Evolutionary conservation across 1,284 basidiomycete species (phyloP), one percentile per base, ranked within the genome.

Genomic region (Fomes fomentarius): DNA sequence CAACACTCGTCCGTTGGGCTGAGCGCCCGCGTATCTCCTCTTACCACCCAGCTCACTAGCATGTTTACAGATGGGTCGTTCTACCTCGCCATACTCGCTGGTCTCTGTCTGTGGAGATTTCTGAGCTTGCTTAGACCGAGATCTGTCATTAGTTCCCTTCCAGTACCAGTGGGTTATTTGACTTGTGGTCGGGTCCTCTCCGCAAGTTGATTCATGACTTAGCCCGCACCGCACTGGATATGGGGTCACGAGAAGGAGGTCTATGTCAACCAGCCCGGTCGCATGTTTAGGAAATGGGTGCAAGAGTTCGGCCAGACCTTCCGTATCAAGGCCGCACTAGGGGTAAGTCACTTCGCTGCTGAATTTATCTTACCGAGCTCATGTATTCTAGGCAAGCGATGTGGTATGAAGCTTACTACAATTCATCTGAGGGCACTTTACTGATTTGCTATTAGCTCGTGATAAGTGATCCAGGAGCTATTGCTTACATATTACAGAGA

Each of bases 401-500:
- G 33, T 53, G 12, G 51, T 53, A 42, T 19, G 28, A 30, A 10
- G 6, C n/a, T n/a, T n/a, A 19, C 21, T 28, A 24, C 12, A 24
- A 11, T 8, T 30, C 28, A 30, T 6, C 28, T 6, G 28, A 7
- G 28, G 28, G 12, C 17, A 14, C 12, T 26, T 12, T 33, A 3
- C 19, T 21, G 6, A 47, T 19, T 6, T 30, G 7, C 12, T 30
- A 6, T 15, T 37, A 71, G 70, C 62, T 71, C 11, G 64, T 71
- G 2, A 47, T 68, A 8, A 50, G 54, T 30, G 70, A 71, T 40
- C 65, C 68, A 1, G 53, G 38, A 5, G 67, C 62, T 22, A 57
- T 71, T 22, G 38, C 63, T 1, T 60, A 71, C 49, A 63, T 71
- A 4, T 50, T 68, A 33, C 56, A 62, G 38, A 67, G 62, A 50